phyloP scores from a whole-genome alignment of 192 early-diverging fungal genomes.

The Backusella westeae region DNA sequence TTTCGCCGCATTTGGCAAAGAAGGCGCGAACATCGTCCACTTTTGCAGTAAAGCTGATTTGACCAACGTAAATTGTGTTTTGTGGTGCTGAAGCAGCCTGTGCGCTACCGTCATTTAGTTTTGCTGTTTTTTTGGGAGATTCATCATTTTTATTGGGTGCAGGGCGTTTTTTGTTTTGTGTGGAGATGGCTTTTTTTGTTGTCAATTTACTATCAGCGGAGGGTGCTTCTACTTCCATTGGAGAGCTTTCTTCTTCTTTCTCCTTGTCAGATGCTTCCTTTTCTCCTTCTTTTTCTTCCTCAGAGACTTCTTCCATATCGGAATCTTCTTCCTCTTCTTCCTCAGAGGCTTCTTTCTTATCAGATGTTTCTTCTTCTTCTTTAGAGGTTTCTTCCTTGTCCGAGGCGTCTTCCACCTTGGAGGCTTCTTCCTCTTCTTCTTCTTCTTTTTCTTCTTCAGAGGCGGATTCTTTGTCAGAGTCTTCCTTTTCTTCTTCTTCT shows the following conservation, averaged over 20 bases:
- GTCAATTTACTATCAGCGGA: neutral
- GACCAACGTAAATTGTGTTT: conserved; percentile 68
- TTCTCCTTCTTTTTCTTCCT: too few relatives aligned
- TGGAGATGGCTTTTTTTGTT: neutral
- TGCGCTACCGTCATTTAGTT: conserved; percentile 35
- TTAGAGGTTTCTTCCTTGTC: neutral
- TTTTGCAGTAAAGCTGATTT: conserved; percentile 65
- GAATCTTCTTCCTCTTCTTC: neutral
- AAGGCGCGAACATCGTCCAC: conserved; percentile 57
- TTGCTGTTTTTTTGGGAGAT: conserved; percentile 19
- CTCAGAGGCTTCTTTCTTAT: too few relatives aligned
- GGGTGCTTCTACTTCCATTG: neutral
- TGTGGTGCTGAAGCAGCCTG: conserved; percentile 54
- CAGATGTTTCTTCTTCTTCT: neutral
- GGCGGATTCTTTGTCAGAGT: conserved; percentile 2
- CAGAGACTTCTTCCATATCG: neutral
- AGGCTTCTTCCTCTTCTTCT: neutral
- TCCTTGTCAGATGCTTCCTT: conserved; percentile 1
- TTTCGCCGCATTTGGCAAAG: conserved; percentile 68
- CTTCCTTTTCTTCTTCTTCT: neutral
- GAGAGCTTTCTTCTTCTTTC: neutral
- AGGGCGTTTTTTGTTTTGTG: neutral
- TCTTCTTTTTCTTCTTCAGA: neutral
- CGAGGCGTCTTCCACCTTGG: neutral
- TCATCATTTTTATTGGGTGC: neutral